phyloP scores from a whole-genome alignment of 345 rosid species.

The Linum lewisii region DNA sequence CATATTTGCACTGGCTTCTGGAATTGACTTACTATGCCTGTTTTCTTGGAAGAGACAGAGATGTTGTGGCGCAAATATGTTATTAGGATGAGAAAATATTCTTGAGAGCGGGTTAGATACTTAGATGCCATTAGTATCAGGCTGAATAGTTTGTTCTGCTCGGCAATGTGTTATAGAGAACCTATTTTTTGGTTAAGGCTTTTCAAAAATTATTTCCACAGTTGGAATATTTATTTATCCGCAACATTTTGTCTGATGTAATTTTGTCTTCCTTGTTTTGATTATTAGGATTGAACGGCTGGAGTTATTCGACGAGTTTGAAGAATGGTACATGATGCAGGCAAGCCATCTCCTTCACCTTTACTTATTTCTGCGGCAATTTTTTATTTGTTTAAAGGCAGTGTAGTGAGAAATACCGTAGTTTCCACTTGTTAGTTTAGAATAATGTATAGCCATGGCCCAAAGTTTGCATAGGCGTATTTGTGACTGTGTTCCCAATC shows the following conservation, averaged over 20 bases:
- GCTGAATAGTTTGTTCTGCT: too few species aligned
- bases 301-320: constrained; percentile 93
- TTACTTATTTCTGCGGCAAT: neutral
- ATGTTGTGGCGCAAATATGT: too few species aligned
- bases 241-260: constrained; percentile 8
- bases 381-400: neutral
- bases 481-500: neutral
- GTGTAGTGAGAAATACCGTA: constrained; percentile 4
- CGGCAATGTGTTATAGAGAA: too few species aligned
- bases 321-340: constrained; percentile 99
- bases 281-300: constrained; percentile 70
- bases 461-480: constrained; percentile 12
- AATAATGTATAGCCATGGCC: constrained; percentile 3
- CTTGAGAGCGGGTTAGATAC: too few species aligned
- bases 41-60: too few species aligned
- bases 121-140: too few species aligned
- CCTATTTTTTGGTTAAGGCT: too few species aligned
- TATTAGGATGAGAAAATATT: too few species aligned
- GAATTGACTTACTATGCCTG: neutral
- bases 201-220: neutral
- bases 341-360: constrained; percentile 35
- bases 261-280: constrained; percentile 19
- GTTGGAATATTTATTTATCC: constrained; percentile 9
- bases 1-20: neutral
- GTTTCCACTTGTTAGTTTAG: constrained; percentile 2